Conservation (phyloP, 2,329 filamentous ascomycete genomes). For the Pezicula rhizophila region DNA sequence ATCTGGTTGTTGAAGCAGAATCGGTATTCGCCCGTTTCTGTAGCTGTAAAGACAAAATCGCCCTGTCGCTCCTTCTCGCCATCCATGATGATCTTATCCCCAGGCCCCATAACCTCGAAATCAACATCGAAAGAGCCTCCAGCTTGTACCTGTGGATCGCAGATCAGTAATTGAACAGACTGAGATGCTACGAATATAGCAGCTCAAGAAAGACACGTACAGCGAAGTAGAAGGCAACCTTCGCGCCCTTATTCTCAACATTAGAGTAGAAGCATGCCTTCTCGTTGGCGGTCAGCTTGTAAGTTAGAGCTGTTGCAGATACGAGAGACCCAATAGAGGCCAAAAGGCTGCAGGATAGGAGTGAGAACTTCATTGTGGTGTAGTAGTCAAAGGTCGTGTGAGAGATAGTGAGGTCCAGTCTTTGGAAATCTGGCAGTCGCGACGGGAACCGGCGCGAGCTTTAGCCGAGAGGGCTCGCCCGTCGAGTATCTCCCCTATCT, state of each 20-base stretch:
- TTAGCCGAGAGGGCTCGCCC: no score
- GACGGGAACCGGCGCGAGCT: background rate
- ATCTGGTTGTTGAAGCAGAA: slow-evolving; percentile 99
- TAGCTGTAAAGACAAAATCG: slow-evolving; percentile 95
- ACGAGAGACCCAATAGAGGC: slow-evolving; percentile 65
- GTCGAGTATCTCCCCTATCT: background rate
- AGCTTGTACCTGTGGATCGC: slow-evolving; percentile 72
- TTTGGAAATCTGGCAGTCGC: slow-evolving; percentile 12
- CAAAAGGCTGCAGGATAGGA: slow-evolving; percentile 60
- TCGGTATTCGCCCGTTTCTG: slow-evolving; percentile 79
- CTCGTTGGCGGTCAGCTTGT: slow-evolving; percentile 84
- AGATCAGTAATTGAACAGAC: background rate
- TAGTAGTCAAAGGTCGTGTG: slow-evolving; percentile 4
- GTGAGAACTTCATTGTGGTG: slow-evolving; percentile 57
- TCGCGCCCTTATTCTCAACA: slow-evolving; percentile 71
- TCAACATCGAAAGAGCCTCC: slow-evolving; percentile 97
- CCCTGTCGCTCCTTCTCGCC: slow-evolving; percentile 91
- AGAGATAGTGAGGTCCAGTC: background rate
- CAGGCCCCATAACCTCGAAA: slow-evolving; percentile 79
- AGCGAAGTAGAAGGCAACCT: slow-evolving; percentile 98
- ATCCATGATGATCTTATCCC: slow-evolving; percentile 73
- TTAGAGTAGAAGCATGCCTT: slow-evolving; percentile 90
- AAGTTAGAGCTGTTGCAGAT: slow-evolving; percentile 87
- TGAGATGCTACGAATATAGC: background rate
- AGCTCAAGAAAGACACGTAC: slow-evolving; percentile 45